phyloP scores from a whole-genome alignment of 2,329 filamentous ascomycete genomes.

The Aureobasidium melanogenum region DNA sequence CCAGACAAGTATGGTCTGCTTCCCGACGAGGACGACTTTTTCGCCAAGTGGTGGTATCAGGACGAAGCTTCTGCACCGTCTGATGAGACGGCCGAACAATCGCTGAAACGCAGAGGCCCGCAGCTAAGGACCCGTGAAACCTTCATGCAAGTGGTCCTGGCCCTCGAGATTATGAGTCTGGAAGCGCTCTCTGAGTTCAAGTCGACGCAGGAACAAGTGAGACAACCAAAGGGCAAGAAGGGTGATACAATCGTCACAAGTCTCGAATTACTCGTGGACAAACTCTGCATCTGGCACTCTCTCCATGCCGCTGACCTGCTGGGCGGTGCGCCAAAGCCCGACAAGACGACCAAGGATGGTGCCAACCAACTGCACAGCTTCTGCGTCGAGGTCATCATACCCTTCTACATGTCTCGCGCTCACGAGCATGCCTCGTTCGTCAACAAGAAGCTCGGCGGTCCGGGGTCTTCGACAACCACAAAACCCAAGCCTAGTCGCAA shows the following conservation, averaged over 20 bases:
- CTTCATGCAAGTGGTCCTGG: slow-evolving; percentile 69
- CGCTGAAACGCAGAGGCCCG: slow-evolving; percentile 48
- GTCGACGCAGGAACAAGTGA: neutral
- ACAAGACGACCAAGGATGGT: slow-evolving; percentile 17
- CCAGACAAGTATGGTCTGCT: slow-evolving; percentile 62
- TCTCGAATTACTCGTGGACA: slow-evolving; percentile 66
- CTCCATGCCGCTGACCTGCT: slow-evolving; percentile 48
- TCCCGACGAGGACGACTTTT: slow-evolving; percentile 53
- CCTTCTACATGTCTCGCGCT: slow-evolving; percentile 72
- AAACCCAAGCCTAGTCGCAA: slow-evolving; percentile 31
- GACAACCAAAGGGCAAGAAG: slow-evolving; percentile 42
- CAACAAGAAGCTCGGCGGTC: slow-evolving; percentile 68
- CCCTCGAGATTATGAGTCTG: slow-evolving; percentile 66
- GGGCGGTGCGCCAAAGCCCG: neutral
- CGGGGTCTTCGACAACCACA: slow-evolving; percentile 50
- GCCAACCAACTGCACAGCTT: slow-evolving; percentile 64
- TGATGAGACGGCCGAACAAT: slow-evolving; percentile 36
- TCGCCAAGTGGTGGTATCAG: slow-evolving; percentile 62
- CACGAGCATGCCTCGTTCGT: slow-evolving; percentile 61
- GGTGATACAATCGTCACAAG: slow-evolving; percentile 57
- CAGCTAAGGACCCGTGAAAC: slow-evolving; percentile 66
- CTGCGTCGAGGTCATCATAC: slow-evolving; percentile 70
- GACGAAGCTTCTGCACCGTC: slow-evolving; percentile 39
- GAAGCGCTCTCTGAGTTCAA: slow-evolving; percentile 36
- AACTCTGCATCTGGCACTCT: slow-evolving; percentile 76